These are phyloP conservation scores for Suillus sp. DNA, from an alignment of 768 basidiomycete genomes.

Conservation along the genomic window DNA sequence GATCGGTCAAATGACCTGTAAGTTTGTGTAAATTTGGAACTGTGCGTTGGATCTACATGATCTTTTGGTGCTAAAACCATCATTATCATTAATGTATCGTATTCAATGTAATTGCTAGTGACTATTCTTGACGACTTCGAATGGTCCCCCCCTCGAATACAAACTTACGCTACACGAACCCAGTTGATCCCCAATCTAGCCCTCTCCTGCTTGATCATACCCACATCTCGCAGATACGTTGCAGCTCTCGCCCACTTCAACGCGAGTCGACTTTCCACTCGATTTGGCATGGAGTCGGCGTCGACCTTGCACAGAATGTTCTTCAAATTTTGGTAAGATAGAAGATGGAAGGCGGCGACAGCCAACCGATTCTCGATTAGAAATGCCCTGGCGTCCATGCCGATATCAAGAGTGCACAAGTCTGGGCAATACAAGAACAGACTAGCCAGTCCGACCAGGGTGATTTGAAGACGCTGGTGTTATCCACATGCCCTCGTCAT, in stretches of 20 bases:
- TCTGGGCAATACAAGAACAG: neutral
- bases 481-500: neutral
- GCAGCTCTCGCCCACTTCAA: neutral
- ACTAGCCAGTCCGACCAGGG: neutral
- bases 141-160: neutral
- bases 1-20: neutral
- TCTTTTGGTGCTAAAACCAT: neutral
- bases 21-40: neutral
- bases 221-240: neutral
- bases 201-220: neutral
- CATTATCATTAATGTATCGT: neutral
- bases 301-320: neutral
- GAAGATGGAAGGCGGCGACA: neutral
- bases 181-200: neutral
- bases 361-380: neutral
- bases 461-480: neutral
- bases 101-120: neutral
- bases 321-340: slow-evolving; percentile 1
- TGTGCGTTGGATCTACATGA: neutral
- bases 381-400: neutral
- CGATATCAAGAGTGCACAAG: neutral
- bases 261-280: neutral
- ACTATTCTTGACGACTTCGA: neutral
- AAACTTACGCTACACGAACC: neutral
- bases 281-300: neutral